Evolutionary conservation across 768 basidiomycete species (phyloP), one percentile per base, ranked within the genome.

Genomic region (Russula lepida): DNA sequence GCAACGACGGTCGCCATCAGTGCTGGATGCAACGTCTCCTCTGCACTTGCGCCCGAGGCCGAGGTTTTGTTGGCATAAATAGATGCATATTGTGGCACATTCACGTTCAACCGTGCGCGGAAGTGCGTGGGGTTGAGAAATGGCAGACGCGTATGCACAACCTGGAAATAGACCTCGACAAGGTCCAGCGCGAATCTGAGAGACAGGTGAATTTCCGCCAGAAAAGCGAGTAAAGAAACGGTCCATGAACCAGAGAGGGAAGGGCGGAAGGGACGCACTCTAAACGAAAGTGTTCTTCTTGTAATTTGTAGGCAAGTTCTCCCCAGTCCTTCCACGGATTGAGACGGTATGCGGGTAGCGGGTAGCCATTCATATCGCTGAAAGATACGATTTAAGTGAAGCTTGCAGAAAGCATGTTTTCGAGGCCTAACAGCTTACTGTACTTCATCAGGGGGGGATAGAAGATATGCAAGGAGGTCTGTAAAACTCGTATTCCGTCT

Each of bases 161-260:
- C 89, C 72, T 95, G 91, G 71, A 95, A 95, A 75, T 87, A 98
- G 48, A 95, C 92, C 74, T 97, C 92, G 69, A 95, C 85, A 56
- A 97, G 85, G 74, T 98, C 93, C 55, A 88, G 83, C 3, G 92
- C 88, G 69, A 98, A 90, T 74, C 94, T 97, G 69, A 58, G 61
- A 44, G 35, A 46, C 30, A 59, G 23, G 50, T 55, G 46, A 58
- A 65, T 64, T 27, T 57, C 54, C 33, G 56, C 66, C 33, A 64
- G 59, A 41, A 23, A 17, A 21, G 47, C 41, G 25, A 56, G 51
- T 33, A 47, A 30, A 35, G n/a, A 47, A 27, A 17, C n/a, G 54
- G 27, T 54, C 30, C 30, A n/a, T 19, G 19, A n/a, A 19, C 27
- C 59, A 49, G 37, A 48, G 55, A 21, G 30, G 54, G 33, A 8